Evolutionary conservation across 768 basidiomycete genomes (phyloP).

Genomic region (Phaeolepiota aurea): DNA sequence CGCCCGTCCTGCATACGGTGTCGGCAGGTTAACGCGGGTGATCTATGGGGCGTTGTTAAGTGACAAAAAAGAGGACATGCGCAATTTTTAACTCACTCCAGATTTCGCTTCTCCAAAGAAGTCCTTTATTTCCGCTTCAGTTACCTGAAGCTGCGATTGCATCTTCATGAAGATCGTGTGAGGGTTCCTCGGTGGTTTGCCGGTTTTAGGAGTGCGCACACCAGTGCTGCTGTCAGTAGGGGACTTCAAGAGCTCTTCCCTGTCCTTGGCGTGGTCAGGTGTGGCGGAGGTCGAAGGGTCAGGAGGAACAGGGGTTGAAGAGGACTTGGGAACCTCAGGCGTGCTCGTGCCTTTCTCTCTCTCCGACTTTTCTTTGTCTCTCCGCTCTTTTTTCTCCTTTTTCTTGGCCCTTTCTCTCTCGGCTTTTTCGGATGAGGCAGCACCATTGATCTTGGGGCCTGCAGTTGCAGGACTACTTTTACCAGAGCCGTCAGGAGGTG

Average conservation of each 20-base stretch:
- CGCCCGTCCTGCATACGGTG: constrained; percentile 35
- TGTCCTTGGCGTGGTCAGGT: constrained; percentile 14
- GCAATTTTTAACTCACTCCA: constrained; percentile 40
- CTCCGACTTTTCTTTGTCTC: constrained; percentile 35
- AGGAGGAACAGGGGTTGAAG: constrained; percentile 21
- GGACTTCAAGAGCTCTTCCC: constrained; percentile 37
- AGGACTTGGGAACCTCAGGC: constrained; percentile 17
- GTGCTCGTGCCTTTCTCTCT: constrained; percentile 19
- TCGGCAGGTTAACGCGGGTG: constrained; percentile 56
- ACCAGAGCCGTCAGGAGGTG: constrained; percentile 22
- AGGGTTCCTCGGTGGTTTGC: constrained; percentile 58
- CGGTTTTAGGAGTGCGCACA: constrained; percentile 62
- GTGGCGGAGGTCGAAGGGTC: constrained; percentile 14
- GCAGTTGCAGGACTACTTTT: constrained; percentile 25
- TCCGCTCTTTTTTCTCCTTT: constrained; percentile 56
- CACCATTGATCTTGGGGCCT: constrained; percentile 33
- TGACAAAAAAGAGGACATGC: constrained; percentile 2
- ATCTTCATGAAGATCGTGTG: constrained; percentile 84
- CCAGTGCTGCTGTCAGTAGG: constrained; percentile 53
- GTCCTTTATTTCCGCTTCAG: constrained; percentile 61
- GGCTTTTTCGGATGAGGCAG: constrained; percentile 33
- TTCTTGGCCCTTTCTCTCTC: constrained; percentile 52
- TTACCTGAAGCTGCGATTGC: constrained; percentile 32
- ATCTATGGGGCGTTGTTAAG: constrained; percentile 33
- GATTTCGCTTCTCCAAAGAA: constrained; percentile 68